Conservation (phyloP, 2,329 filamentous ascomycete genomes). For the Fusarium denticulatum region DNA sequence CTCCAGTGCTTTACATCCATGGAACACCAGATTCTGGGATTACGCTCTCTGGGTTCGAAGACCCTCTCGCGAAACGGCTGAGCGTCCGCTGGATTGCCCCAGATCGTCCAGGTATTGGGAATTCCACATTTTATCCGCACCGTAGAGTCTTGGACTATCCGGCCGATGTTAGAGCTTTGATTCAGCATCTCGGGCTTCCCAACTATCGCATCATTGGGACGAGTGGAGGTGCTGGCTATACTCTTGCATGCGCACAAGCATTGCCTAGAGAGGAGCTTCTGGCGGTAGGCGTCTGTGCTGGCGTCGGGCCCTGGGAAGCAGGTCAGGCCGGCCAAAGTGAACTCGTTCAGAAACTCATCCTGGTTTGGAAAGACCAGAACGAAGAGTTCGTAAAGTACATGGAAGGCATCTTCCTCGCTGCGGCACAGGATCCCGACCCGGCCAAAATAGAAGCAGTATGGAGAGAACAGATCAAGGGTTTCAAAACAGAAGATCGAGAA, state of each 20-base stretch:
- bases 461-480: background rate
- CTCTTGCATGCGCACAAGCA: background rate
- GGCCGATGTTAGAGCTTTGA: background rate
- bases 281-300: background rate
- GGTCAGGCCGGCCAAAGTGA: background rate
- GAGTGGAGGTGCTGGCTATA: background rate
- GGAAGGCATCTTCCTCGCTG: background rate
- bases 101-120: background rate
- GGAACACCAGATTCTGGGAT: background rate
- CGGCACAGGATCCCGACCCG: background rate
- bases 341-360: background rate
- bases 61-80: background rate
- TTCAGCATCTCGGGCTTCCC: fast-evolving
- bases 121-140: background rate
- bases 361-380: background rate
- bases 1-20: background rate
- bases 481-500: fast-evolving
- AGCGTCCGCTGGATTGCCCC: background rate
- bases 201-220: background rate
- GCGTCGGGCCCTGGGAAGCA: background rate
- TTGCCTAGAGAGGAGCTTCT: background rate
- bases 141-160: background rate
- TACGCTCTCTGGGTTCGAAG: background rate
- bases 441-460: background rate
- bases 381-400: background rate